Evolutionary conservation across 1,284 basidiomycete species (phyloP), one percentile per base, ranked within the genome.

Genomic region (Leccinum angustisporum): DNA sequence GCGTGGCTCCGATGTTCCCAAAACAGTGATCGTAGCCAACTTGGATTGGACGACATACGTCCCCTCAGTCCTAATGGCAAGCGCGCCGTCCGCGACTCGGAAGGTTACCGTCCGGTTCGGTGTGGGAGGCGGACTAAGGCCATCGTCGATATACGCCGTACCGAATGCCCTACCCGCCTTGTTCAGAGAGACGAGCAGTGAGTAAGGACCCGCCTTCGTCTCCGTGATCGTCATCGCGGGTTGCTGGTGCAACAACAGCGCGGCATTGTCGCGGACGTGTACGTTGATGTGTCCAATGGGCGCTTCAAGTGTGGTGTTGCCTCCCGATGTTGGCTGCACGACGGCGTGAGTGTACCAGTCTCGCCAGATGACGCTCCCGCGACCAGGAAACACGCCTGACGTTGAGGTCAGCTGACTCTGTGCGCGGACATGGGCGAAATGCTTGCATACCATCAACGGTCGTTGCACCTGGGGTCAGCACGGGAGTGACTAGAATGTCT

Each of bases 271-370:
- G n/a, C 84, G 79, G 58, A 86, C 72, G 70, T 91, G 88, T 10
- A 91, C 84, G 54, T 85, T 85, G 72, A 92, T 91, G 67, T 89
- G 82, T 2, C 85, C 81, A 1, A 92, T 81, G 1, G 88, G 72
- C 77, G 83, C 56, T 77, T 76, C 58, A 31, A 86, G 70, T 0
- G 78, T 79, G 0, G 78, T 79, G 65, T 79, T 78, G 11, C 62
- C 68, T 33, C 76, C 75, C 4, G 68, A 36, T 7, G 70, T 70
- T 7, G 69, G 74, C 63, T 74, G 75, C 46, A 83, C 80, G 48
- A 77, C 77, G 38, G 82, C 77, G 67, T 90, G 87, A 0, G 86
- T 90, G 75, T 86, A 91, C 83, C 87, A 91, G 74, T 92, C 90
- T 57, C 88, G 81, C 90, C 88, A 93, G 60, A 80, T 76, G 0